Percentiles rank a stretch among this genome's conserved stretches.
Evolutionary conservation across 2,329 filamentous ascomycete species (phyloP).

Genomic region (Penicillium sp.): DNA sequence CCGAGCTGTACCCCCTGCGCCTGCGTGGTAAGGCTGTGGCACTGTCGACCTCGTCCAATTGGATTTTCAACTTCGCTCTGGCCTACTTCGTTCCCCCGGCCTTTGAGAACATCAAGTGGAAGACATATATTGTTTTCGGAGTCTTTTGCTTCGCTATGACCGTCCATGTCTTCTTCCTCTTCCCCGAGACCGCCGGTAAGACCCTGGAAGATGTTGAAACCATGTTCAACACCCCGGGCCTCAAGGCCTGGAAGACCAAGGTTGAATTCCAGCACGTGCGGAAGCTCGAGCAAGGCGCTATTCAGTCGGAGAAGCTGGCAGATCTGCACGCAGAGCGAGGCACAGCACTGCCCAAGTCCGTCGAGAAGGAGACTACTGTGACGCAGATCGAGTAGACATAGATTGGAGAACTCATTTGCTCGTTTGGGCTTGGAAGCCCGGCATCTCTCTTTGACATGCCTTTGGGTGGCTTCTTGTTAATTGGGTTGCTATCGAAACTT

Average conservation of each 20-base stretch:
- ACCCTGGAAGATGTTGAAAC: slow-evolving; percentile 72
- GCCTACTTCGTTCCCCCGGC: slow-evolving; percentile 55
- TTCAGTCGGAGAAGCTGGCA: slow-evolving; percentile 12
- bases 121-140: slow-evolving; percentile 69
- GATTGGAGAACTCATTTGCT: not conserved
- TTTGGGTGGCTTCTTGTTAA: not conserved
- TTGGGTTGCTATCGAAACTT: too few relatives aligned
- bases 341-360: not conserved
- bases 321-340: slow-evolving; percentile 11
- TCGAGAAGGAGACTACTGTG: slow-evolving; percentile 7
- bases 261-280: slow-evolving; percentile 18
- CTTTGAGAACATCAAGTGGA: slow-evolving; percentile 52
- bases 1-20: slow-evolving; percentile 58
- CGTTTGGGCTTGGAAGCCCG: not conserved
- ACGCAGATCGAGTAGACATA: slow-evolving; percentile 7
- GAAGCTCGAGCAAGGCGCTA: slow-evolving; percentile 13
- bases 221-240: slow-evolving; percentile 52
- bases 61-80: slow-evolving; percentile 56
- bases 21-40: slow-evolving; percentile 61
- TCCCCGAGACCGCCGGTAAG: slow-evolving; percentile 49
- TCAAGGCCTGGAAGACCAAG: slow-evolving; percentile 17
- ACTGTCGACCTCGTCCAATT: slow-evolving; percentile 57
- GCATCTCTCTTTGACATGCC: not conserved
- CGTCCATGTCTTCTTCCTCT: slow-evolving; percentile 58
- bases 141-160: slow-evolving; percentile 64